These are phyloP conservation scores for Alternaria viburni DNA, from an alignment of 2,329 filamentous ascomycete genomes.

Conservation along the genomic window DNA sequence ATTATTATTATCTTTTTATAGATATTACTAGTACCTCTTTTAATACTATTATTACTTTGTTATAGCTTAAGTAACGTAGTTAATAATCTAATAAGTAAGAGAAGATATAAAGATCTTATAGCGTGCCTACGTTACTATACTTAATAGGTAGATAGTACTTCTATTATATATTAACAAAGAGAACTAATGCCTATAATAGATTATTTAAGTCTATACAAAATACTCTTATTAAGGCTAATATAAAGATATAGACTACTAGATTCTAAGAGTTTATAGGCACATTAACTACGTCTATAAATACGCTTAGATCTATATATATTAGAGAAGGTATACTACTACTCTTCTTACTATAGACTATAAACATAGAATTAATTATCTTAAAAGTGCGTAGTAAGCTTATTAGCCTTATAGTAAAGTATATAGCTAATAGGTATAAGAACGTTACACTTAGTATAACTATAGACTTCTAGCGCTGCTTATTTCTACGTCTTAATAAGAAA, in stretches of 20 bases:
- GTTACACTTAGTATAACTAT: constrained; percentile 3
- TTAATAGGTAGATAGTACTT: too few species aligned
- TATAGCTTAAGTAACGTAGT: too few species aligned
- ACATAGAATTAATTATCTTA: neutral
- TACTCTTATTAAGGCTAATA: neutral
- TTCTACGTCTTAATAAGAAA: neutral
- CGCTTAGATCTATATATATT: neutral
- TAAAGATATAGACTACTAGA: neutral
- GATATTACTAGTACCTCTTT: too few species aligned
- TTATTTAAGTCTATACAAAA: neutral
- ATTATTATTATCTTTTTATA: neutral
- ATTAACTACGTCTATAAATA: neutral
- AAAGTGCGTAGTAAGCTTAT: constrained; percentile 1
- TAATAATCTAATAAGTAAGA: too few species aligned
- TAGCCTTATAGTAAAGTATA: neutral
- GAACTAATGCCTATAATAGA: neutral
- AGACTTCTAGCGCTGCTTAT: constrained; percentile 6
- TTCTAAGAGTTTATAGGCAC: neutral
- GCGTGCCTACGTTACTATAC: neutral
- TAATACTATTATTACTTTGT: too few species aligned
- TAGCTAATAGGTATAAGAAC: neutral
- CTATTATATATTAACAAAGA: neutral
- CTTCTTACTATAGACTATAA: neutral
- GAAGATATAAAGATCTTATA: too few species aligned
- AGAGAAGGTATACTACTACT: neutral